Conservation (phyloP, 805 yeast species). For the Pichia pseudocactophila region DNA sequence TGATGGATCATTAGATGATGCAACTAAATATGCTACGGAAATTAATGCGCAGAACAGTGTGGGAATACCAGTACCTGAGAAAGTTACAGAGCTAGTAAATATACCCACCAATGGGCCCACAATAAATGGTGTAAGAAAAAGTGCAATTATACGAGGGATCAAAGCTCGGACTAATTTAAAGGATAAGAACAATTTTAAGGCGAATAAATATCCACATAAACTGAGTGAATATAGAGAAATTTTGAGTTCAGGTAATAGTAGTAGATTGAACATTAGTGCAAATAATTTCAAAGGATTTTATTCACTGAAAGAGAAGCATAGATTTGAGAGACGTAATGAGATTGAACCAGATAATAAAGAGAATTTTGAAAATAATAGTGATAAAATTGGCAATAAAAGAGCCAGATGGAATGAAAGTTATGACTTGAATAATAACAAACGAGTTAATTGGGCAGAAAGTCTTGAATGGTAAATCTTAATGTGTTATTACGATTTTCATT, state of each 20-base stretch:
- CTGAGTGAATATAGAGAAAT: constrained; percentile 2
- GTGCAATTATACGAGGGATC: constrained; percentile 30
- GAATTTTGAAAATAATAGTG: not conserved
- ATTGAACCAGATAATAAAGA: constrained; percentile 5
- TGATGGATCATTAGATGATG: constrained; percentile 52
- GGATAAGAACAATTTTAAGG: constrained; percentile 2
- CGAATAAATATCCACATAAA: not conserved
- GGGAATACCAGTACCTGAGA: constrained; percentile 55
- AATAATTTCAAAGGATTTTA: constrained; percentile 22
- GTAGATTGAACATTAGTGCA: constrained; percentile 2
- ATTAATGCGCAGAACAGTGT: constrained; percentile 53
- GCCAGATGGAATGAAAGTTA: not conserved
- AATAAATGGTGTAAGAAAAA: constrained; percentile 25
- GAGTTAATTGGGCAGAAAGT: constrained; percentile 25
- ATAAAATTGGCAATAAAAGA: not conserved
- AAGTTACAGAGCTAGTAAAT: constrained; percentile 47
- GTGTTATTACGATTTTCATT: too few relatives aligned
- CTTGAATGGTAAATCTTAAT: constrained; percentile 26
- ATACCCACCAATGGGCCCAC: constrained; percentile 38
- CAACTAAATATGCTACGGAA: constrained; percentile 63
- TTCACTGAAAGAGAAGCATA: constrained; percentile 15
- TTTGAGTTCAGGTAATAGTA: not conserved
- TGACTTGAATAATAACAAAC: constrained; percentile 10
- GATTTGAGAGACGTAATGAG: constrained; percentile 19
- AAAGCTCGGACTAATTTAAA: constrained; percentile 16